Conservation (phyloP, 306 rosid species). For the Abrus precatorius region DNA sequence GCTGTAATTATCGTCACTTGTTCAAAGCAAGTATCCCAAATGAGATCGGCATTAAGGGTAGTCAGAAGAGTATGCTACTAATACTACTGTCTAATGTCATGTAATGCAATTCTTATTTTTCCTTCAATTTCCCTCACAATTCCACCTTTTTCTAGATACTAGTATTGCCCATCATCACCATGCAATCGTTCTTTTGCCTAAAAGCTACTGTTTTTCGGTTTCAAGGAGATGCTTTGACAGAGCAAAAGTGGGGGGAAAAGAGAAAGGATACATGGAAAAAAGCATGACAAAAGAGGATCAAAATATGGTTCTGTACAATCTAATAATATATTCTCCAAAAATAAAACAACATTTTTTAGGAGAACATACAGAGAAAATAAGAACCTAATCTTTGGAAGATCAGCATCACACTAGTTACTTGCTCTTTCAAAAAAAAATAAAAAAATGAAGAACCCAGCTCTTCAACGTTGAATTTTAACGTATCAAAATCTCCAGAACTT, state of each 20-base stretch:
- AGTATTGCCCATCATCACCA: background rate
- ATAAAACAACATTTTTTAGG: conserved; percentile 15
- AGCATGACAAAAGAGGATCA: conserved; percentile 24
- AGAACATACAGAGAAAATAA: conserved; percentile 43
- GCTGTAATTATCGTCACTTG: conserved; percentile 37
- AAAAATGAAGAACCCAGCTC: too few relatives aligned
- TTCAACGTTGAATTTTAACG: conserved; percentile 35
- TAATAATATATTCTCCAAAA: background rate
- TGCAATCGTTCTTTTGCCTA: background rate
- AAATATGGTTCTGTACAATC: background rate
- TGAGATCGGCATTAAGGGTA: conserved; percentile 56
- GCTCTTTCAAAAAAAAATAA: conserved; percentile 14
- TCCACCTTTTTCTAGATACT: background rate
- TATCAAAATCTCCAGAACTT: conserved; percentile 32
- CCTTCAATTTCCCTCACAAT: background rate
- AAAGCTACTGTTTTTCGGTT: background rate
- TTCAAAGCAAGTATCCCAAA: conserved; percentile 40
- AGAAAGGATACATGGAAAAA: background rate
- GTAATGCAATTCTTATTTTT: conserved; percentile 43
- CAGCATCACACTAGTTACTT: conserved; percentile 42
- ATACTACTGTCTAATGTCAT: conserved; percentile 47
- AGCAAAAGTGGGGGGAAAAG: background rate
- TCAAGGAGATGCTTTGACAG: conserved; percentile 7
- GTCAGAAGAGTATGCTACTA: conserved; percentile 36
- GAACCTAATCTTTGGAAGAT: conserved; percentile 62